These are phyloP conservation scores for Cladosporium sp. DNA, from an alignment of 2,329 filamentous ascomycete species.

Conservation along the genomic window DNA sequence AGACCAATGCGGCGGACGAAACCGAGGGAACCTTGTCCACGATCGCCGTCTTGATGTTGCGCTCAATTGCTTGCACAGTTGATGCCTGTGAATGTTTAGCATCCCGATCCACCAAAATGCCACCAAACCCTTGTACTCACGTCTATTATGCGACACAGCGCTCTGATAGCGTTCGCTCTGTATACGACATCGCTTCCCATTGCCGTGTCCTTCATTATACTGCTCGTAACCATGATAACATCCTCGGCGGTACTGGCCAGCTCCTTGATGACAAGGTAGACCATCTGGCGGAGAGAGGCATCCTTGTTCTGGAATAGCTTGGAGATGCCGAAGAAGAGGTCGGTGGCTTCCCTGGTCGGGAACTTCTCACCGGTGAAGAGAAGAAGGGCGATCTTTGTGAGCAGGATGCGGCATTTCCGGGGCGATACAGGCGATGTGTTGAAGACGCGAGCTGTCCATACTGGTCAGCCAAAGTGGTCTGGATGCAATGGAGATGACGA, in stretches of 20 bases:
- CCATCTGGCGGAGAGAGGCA: slow-evolving; percentile 96
- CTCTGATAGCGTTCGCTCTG: slow-evolving; percentile 92
- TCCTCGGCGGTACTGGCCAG: slow-evolving; percentile 92
- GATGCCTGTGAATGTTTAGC: slow-evolving; percentile 63
- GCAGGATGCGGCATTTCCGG: slow-evolving; percentile 92
- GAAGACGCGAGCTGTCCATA: slow-evolving; percentile 79
- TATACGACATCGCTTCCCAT: slow-evolving; percentile 92
- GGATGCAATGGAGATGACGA: slow-evolving; percentile 14
- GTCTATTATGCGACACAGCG: slow-evolving; percentile 94
- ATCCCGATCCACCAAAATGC: not conserved
- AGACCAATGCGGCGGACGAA: slow-evolving; percentile 91
- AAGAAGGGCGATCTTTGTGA: slow-evolving; percentile 95
- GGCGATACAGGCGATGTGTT: slow-evolving; percentile 97
- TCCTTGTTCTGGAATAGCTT: slow-evolving; percentile 99
- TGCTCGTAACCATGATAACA: slow-evolving; percentile 99
- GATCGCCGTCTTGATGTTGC: slow-evolving; percentile 98
- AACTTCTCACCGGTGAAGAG: slow-evolving; percentile 97
- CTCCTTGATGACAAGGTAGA: slow-evolving; percentile 98
- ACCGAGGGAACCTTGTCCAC: slow-evolving; percentile 99
- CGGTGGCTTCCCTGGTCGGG: slow-evolving; percentile 94
- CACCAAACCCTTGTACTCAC: slow-evolving; percentile 53
- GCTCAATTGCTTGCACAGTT: slow-evolving; percentile 95
- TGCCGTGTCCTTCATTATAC: slow-evolving; percentile 99
- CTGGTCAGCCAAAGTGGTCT: slow-evolving; percentile 14
- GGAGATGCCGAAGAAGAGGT: slow-evolving; percentile 97